Percentiles rank a stretch among this genome's conserved stretches.
Evolutionary conservation across 2,329 filamentous ascomycete species (phyloP).

Genomic region (Pseudocercospora cruenta): DNA sequence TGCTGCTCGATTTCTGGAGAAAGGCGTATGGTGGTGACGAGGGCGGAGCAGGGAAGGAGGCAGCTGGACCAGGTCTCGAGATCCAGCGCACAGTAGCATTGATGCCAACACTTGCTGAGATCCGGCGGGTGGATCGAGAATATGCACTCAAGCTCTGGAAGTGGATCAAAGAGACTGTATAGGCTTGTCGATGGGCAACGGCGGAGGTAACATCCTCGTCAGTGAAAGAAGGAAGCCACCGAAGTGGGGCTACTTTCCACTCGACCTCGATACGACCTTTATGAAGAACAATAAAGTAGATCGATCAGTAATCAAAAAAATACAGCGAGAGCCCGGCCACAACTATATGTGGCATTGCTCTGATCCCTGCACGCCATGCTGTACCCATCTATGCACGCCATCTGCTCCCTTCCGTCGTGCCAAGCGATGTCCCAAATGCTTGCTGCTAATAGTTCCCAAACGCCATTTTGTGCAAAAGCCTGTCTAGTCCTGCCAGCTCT

Average conservation of each 20-base stretch:
- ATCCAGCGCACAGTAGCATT: conserved; percentile 6
- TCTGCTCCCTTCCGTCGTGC: background rate
- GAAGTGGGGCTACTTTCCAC: background rate
- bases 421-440: background rate
- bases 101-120: conserved; percentile 41
- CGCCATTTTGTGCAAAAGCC: conserved; percentile 1
- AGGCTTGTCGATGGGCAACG: too few species aligned
- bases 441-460: background rate
- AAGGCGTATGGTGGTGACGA: conserved; percentile 41
- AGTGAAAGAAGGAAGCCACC: background rate
- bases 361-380: background rate
- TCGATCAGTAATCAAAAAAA: background rate
- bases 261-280: background rate
- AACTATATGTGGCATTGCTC: background rate
- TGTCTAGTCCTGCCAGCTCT: background rate
- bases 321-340: background rate
- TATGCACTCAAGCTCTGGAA: conserved; percentile 50
- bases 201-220: too few species aligned
- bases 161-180: conserved; percentile 41
- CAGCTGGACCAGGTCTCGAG: background rate
- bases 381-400: background rate
- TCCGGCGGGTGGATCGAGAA: conserved; percentile 48
- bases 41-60: background rate
- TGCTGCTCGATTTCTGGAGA: conserved; percentile 57
- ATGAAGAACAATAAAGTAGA: background rate